phyloP scores from a whole-genome alignment of 148 eudicot species.

The Fagopyrum esculentum region DNA sequence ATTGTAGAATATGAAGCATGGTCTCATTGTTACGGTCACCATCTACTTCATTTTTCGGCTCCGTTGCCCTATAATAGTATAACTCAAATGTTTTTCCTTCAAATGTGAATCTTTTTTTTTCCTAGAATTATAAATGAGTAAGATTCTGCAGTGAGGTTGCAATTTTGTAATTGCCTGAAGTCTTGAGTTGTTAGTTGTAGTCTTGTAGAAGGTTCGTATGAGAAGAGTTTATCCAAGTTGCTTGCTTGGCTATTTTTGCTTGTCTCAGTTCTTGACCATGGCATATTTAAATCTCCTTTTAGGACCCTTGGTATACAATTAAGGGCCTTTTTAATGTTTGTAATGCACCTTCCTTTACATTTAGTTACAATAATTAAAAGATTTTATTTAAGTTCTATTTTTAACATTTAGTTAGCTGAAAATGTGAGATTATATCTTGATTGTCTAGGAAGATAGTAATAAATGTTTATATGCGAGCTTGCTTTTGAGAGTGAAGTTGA shows the following conservation, averaged over 20 bases:
- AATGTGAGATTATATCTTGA: no score
- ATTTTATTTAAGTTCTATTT: no score
- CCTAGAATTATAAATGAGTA: not conserved
- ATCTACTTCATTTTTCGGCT: not conserved
- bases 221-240: not conserved
- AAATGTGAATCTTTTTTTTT: not conserved
- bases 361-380: not conserved
- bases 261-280: not conserved
- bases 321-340: not conserved
- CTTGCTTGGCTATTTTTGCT: not conserved
- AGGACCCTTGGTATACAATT: no score
- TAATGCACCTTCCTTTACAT: not conserved
- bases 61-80: not conserved
- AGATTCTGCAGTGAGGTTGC: not conserved
- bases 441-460: no score
- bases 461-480: no score
- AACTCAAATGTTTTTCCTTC: not conserved
- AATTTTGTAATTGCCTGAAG: not conserved
- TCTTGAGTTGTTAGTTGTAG: not conserved
- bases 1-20: no score
- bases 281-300: not conserved
- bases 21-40: no score
- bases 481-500: no score
- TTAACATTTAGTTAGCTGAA: no score
- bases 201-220: not conserved